phyloP scores from a whole-genome alignment of 352 stramenopile species.

The Globisporangium mamillatum region DNA sequence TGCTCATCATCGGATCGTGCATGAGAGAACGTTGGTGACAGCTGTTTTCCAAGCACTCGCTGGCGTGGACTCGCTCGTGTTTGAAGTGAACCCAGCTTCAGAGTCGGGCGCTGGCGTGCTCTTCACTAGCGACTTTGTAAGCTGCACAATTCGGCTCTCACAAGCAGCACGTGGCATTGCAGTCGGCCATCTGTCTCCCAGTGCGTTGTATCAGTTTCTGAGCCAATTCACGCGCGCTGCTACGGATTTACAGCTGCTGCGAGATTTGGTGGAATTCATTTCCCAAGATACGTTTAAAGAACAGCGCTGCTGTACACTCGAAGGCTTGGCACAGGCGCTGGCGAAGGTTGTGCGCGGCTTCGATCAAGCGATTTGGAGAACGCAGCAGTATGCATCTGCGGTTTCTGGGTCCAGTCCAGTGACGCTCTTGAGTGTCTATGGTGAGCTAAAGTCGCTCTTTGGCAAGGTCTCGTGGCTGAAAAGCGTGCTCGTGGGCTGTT shows the following conservation, averaged over 20 bases:
- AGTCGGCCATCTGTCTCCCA: conserved; percentile 52
- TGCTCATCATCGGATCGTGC: conserved; percentile 29
- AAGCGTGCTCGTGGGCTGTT: conserved; percentile 26
- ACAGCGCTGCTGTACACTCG: conserved; percentile 31
- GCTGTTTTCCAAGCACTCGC: conserved; percentile 58
- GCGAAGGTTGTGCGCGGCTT: conserved; percentile 26
- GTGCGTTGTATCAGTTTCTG: conserved; percentile 31
- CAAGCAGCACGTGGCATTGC: conserved; percentile 22
- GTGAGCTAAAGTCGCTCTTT: conserved; percentile 45
- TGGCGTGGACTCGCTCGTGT: conserved; percentile 48
- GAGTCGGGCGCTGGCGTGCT: conserved; percentile 10
- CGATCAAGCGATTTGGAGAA: conserved; percentile 21
- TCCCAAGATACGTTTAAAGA: conserved; percentile 10
- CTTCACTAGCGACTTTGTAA: conserved; percentile 38
- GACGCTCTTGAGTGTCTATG: conserved; percentile 45
- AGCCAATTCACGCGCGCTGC: conserved; percentile 29
- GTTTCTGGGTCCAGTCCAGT: background rate
- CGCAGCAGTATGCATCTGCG: background rate
- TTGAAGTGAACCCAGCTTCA: conserved; percentile 30
- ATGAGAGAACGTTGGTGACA: conserved; percentile 45
- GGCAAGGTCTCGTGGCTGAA: conserved; percentile 44
- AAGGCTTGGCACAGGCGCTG: conserved; percentile 54
- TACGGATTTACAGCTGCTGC: conserved; percentile 51
- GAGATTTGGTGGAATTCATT: conserved; percentile 25
- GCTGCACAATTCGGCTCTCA: conserved; percentile 25